Conservation (phyloP, 148 eudicot genomes). For the Silene latifolia region DNA sequence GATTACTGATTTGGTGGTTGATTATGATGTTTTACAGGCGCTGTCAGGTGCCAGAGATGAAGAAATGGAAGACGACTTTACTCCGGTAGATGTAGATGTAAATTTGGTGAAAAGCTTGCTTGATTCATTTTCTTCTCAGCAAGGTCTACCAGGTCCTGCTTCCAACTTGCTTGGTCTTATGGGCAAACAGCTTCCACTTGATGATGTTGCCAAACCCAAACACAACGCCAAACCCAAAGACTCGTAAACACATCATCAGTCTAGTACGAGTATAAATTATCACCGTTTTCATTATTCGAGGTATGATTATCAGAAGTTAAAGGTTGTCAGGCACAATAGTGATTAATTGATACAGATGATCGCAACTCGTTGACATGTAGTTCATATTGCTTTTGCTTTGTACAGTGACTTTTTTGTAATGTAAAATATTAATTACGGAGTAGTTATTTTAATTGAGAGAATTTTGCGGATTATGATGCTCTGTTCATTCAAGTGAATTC, state of each 20-base stretch:
- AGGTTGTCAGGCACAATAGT: too few species aligned
- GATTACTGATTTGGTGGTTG: not conserved
- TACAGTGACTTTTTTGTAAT: not conserved
- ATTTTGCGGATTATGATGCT: too few species aligned
- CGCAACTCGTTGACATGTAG: not conserved
- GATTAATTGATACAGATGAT: too few species aligned
- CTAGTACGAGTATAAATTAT: too few species aligned
- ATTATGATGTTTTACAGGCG: conserved; percentile 39
- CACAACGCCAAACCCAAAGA: conserved; percentile 38
- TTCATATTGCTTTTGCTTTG: not conserved
- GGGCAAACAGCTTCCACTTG: conserved; percentile 71
- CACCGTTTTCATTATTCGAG: too few species aligned
- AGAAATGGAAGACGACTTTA: conserved; percentile 67
- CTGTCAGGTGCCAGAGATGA: conserved; percentile 46
- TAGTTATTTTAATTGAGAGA: too few species aligned
- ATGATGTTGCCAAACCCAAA: conserved; percentile 29
- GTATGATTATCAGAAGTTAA: too few species aligned
- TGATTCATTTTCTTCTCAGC: conserved; percentile 87
- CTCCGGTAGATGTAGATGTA: conserved; percentile 85
- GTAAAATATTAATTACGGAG: too few species aligned
- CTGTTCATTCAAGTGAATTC: too few species aligned
- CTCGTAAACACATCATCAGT: not conserved
- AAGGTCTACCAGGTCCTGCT: conserved; percentile 95
- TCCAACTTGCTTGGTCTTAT: conserved; percentile 90
- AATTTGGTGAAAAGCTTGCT: conserved; percentile 86